Evolutionary conservation across 352 stramenopile species (phyloP), one percentile per base, ranked within the genome.

Genomic region (Pythium brachiatum): DNA sequence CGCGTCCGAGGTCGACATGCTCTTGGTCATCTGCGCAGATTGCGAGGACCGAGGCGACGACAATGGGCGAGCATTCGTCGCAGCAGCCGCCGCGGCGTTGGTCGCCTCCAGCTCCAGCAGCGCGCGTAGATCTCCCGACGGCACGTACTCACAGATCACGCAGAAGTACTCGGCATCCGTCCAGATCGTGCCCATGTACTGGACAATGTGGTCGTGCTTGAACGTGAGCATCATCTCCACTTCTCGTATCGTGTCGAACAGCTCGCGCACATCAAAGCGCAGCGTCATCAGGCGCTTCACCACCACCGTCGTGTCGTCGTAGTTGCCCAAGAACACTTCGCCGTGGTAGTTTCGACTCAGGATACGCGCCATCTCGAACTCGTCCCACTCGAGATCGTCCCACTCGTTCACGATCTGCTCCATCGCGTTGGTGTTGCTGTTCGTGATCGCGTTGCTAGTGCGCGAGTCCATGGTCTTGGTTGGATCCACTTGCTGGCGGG

Each of bases 171-270:
- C 75, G 18, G 64, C 67, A 18, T 83, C 72, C 5, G 62, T 81
- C 84, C 84, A 93, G 68, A 88, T 88, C 18, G 81, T 88, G 12
- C 87, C 87, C 8, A 94, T 53, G 25, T 82, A 88, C 15, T 58
- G 56, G 13, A 93, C 79, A 51, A 96, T 86, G 34, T 89, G 74
- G 0, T 76, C 76, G 38, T 96, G 85, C 29, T 76, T 68, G 23
- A 94, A 58, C 11, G 68, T 70, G 4, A 72, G 43, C 64, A 90
- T 67, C 18, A 89, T 65, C 39, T 91, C 83, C 12, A 94, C 73
- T 46, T 95, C 85, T 52, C 75, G 83, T 54, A 92, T 83, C 23
- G 82, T 86, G n/a, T 88, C 72, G 1, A 72, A 72, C 3, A 92
- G 69, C 52, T 87, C 73, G 8, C 75, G 73, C 15, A 86, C 68